phyloP scores from a whole-genome alignment of 2,329 filamentous ascomycete genomes.

The Phyllosticta citribraziliensis region DNA sequence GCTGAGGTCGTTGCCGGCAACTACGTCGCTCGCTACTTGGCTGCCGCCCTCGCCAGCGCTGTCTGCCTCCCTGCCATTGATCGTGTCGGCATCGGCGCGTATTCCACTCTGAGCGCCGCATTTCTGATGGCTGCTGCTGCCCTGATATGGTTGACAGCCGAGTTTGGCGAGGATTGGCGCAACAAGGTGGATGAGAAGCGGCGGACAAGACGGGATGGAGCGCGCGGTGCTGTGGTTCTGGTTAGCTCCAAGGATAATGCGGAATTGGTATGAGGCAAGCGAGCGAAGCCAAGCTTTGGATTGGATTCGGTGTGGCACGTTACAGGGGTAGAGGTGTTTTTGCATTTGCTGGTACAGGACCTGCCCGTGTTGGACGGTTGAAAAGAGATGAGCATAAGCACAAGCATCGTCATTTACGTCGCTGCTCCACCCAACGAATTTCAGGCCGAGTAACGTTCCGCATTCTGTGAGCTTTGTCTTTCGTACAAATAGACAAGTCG shows the following conservation, averaged over 20 bases:
- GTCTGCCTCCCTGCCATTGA: constrained; percentile 66
- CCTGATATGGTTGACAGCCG: constrained; percentile 39
- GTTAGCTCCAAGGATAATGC: background rate
- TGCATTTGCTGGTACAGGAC: no score
- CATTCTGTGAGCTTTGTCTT: no score
- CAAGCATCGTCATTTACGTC: no score
- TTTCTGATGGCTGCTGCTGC: constrained; percentile 44
- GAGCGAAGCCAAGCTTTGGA: background rate
- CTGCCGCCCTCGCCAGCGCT: constrained; percentile 61
- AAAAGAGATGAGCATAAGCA: no score
- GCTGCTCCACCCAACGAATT: no score
- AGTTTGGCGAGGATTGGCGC: constrained; percentile 44
- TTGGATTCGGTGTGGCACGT: background rate
- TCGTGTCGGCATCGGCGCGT: constrained; percentile 70
- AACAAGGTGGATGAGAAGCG: constrained; percentile 38
- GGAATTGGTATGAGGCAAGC: background rate
- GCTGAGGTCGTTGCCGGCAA: constrained; percentile 73
- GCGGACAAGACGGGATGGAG: constrained; percentile 13
- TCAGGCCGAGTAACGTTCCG: no score
- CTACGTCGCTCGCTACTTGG: constrained; percentile 67
- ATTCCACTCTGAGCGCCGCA: constrained; percentile 56
- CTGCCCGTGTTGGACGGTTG: no score
- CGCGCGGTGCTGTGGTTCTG: background rate
- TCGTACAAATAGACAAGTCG: no score
- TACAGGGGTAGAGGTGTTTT: no score